Evolutionary conservation across 768 basidiomycete species (phyloP).

Genomic region (Agrocybe pediades): DNA sequence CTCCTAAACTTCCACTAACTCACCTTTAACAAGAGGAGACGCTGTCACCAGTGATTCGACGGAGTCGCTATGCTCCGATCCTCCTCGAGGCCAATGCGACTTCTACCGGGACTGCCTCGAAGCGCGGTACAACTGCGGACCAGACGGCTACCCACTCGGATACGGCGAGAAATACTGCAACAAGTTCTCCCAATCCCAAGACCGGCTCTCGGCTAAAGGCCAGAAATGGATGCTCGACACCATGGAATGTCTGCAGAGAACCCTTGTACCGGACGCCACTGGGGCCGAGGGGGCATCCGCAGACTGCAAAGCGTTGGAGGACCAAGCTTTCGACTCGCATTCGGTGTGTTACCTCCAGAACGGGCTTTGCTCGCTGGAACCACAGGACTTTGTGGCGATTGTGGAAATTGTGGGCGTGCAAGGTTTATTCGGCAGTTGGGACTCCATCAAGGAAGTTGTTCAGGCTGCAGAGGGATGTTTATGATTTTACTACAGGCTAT

Average conservation of each 20-base stretch:
- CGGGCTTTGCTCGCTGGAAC: neutral
- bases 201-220: neutral
- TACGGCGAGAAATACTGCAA: too few species aligned
- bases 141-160: too few species aligned
- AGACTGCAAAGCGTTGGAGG: neutral
- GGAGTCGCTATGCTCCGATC: too few species aligned
- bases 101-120: too few species aligned
- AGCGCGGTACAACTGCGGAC: too few species aligned
- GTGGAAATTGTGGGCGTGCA: constrained; percentile 34
- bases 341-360: constrained; percentile 4
- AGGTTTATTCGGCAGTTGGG: constrained; percentile 32
- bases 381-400: constrained; percentile 25
- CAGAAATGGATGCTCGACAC: neutral
- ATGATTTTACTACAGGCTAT: constrained; percentile 17
- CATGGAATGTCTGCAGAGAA: neutral
- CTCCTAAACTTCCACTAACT: too few species aligned
- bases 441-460: constrained; percentile 29
- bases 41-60: too few species aligned
- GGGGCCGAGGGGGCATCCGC: neutral
- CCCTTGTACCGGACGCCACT: neutral
- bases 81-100: too few species aligned
- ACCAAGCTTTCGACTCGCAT: neutral
- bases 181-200: neutral
- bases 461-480: constrained; percentile 32
- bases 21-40: too few species aligned